Conservation (phyloP, 2,329 filamentous ascomycete genomes). For the Boeremia lycopersici region DNA sequence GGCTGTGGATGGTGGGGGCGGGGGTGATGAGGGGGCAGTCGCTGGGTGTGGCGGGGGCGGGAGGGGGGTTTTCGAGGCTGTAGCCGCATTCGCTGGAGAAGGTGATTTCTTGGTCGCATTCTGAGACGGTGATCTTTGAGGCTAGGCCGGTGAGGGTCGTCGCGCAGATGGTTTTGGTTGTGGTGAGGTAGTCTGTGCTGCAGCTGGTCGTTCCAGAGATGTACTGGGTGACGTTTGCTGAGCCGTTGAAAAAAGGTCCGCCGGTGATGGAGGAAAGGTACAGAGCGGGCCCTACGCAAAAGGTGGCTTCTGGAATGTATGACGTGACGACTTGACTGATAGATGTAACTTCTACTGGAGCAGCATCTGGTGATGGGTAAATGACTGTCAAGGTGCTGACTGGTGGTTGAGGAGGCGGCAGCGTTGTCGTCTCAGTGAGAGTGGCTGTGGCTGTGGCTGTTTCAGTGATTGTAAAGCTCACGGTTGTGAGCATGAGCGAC, state of each 20-base stretch:
- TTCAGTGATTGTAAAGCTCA: slow-evolving; percentile 28
- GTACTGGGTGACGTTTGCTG: slow-evolving; percentile 33
- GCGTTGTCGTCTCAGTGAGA: slow-evolving; percentile 6
- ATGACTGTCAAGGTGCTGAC: slow-evolving; percentile 44
- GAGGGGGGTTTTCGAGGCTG: slow-evolving; percentile 47
- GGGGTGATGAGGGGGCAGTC: slow-evolving; percentile 40
- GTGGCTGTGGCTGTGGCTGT: slow-evolving; percentile 18
- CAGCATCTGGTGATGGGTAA: slow-evolving; percentile 52
- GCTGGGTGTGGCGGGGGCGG: slow-evolving; percentile 22
- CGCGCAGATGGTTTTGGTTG: slow-evolving; percentile 51
- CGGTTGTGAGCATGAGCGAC: neutral
- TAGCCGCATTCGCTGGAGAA: slow-evolving; percentile 55
- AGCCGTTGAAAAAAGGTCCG: slow-evolving; percentile 48
- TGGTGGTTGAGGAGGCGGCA: neutral
- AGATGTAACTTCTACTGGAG: slow-evolving; percentile 48
- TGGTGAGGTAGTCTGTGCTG: slow-evolving; percentile 49
- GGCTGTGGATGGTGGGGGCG: slow-evolving; percentile 45
- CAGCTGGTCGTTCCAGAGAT: slow-evolving; percentile 42
- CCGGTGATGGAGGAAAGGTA: slow-evolving; percentile 42
- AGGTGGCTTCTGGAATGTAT: slow-evolving; percentile 50
- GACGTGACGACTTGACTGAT: slow-evolving; percentile 53
- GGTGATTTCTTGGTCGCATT: slow-evolving; percentile 53
- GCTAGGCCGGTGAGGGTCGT: slow-evolving; percentile 52
- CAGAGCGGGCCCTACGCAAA: slow-evolving; percentile 49
- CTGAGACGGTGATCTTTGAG: slow-evolving; percentile 49